phyloP scores from a whole-genome alignment of 495 filamentous ascomycete genomes.

The Penicillium diatomitis region DNA sequence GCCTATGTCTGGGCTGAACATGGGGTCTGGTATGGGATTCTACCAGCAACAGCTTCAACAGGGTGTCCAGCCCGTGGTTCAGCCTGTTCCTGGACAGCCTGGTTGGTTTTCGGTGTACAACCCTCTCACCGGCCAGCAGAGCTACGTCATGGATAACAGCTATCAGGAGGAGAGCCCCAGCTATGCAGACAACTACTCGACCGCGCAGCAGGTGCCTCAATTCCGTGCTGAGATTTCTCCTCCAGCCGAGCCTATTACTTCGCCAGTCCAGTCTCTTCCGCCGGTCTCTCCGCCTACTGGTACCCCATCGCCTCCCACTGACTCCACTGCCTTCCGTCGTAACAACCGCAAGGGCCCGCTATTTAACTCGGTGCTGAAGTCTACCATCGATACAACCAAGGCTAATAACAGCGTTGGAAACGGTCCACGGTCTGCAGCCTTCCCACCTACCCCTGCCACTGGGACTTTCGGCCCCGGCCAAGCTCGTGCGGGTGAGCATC shows the following conservation, averaged over 20 bases:
- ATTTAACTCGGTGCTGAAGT: conserved; percentile 53
- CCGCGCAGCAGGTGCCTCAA: conserved; percentile 44
- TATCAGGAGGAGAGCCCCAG: conserved; percentile 25
- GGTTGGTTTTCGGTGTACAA: conserved; percentile 78
- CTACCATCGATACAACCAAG: conserved; percentile 49
- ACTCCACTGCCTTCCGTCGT: conserved; percentile 80
- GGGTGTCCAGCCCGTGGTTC: conserved; percentile 60
- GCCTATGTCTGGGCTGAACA: conserved; percentile 20
- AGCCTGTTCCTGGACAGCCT: conserved; percentile 59
- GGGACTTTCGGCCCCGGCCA: conserved; percentile 93
- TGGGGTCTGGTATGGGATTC: conserved; percentile 42
- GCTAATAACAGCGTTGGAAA: conserved; percentile 35
- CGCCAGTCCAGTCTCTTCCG: conserved; percentile 35
- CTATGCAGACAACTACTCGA: conserved; percentile 30
- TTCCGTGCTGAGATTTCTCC: conserved; percentile 74
- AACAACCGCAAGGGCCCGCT: conserved; percentile 89
- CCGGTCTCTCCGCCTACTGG: conserved; percentile 59
- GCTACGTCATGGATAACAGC: conserved; percentile 55
- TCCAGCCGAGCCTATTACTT: conserved; percentile 50
- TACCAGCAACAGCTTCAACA: conserved; percentile 66
- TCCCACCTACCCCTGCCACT: conserved; percentile 73
- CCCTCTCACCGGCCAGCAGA: conserved; percentile 70
- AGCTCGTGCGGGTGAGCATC: conserved; percentile 86
- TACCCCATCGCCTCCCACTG: conserved; percentile 49
- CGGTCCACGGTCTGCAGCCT: conserved; percentile 66